These are phyloP conservation scores for Aspergillus chevalieri DNA, from an alignment of 2,329 filamentous ascomycete species.

Conservation along the genomic window DNA sequence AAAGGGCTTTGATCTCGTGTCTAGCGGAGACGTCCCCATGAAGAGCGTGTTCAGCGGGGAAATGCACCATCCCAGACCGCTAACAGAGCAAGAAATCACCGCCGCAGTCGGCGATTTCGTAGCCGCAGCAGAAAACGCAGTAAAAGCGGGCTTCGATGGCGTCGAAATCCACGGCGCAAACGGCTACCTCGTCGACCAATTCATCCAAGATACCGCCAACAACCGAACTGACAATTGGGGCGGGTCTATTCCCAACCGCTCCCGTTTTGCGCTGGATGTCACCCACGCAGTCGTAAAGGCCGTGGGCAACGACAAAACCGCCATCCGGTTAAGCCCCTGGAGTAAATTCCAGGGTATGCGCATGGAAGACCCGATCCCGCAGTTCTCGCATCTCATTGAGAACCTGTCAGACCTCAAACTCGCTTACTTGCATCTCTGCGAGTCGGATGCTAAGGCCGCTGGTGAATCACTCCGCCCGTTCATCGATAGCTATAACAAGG, in stretches of 20 bases:
- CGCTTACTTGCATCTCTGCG: slow-evolving; percentile 58
- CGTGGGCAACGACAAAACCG: slow-evolving; percentile 41
- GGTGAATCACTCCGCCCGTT: slow-evolving; percentile 38
- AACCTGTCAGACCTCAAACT: slow-evolving; percentile 49
- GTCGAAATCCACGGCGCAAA: slow-evolving; percentile 47
- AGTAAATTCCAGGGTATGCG: slow-evolving; percentile 43
- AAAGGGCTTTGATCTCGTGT: slow-evolving; percentile 12
- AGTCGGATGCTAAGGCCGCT: slow-evolving; percentile 41
- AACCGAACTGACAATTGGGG: slow-evolving; percentile 46
- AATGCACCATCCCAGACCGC: slow-evolving; percentile 23
- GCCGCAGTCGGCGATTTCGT: slow-evolving; percentile 38
- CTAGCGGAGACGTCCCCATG: slow-evolving; percentile 15
- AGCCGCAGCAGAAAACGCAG: slow-evolving; percentile 45
- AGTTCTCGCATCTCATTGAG: slow-evolving; percentile 55
- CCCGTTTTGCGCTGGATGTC: slow-evolving; percentile 51
- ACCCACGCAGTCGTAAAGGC: slow-evolving; percentile 38
- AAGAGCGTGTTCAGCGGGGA: slow-evolving; percentile 11
- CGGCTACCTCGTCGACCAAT: slow-evolving; percentile 50
- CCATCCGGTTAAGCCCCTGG: slow-evolving; percentile 45
- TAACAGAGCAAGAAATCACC: slow-evolving; percentile 40
- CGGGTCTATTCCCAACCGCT: slow-evolving; percentile 46
- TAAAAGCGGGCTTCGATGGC: slow-evolving; percentile 51
- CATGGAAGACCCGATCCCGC: slow-evolving; percentile 57
- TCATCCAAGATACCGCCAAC: slow-evolving; percentile 44
- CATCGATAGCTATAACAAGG: slow-evolving; percentile 35